Conservation (phyloP, 2,329 filamentous ascomycete species). For the Tolypocladium capitatum region DNA sequence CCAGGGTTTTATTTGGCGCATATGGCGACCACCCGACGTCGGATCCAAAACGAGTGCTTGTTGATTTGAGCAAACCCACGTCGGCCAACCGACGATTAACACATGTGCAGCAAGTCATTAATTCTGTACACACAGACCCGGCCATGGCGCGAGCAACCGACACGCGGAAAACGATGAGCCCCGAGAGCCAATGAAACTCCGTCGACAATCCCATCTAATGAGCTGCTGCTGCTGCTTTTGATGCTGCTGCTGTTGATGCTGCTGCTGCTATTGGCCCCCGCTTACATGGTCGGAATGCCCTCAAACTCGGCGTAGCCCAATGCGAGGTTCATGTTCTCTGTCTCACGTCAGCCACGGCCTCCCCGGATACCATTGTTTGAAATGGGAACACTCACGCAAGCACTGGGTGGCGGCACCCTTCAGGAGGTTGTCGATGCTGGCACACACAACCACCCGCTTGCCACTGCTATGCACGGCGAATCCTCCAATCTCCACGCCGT, state of each 20-base stretch:
- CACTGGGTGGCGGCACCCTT: constrained; percentile 92
- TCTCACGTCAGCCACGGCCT: constrained; percentile 39
- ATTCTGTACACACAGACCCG: not conserved
- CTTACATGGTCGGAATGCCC: constrained; percentile 54
- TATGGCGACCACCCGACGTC: not conserved
- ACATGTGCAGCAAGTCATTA: not conserved
- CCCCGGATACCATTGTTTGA: not conserved
- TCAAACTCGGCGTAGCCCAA: constrained; percentile 81
- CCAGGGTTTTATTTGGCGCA: not conserved
- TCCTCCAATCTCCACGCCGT: constrained; percentile 85
- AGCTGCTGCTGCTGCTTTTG: not conserved
- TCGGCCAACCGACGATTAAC: not conserved
- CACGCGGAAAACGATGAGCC: not conserved
- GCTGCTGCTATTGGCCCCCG: not conserved
- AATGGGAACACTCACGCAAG: constrained; percentile 50
- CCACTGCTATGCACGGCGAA: constrained; percentile 87
- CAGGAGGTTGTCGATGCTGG: constrained; percentile 83
- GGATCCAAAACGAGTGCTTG: not conserved
- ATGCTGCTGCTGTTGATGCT: too few relatives aligned
- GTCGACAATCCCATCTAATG: not conserved
- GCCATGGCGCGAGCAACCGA: not conserved
- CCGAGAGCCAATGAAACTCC: constrained; percentile 9
- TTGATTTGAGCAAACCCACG: too few relatives aligned
- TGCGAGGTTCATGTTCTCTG: constrained; percentile 90
- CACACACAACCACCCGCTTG: constrained; percentile 80